These are phyloP conservation scores for Viola odorata DNA, from an alignment of 345 rosid genomes.

Conservation along the genomic window DNA sequence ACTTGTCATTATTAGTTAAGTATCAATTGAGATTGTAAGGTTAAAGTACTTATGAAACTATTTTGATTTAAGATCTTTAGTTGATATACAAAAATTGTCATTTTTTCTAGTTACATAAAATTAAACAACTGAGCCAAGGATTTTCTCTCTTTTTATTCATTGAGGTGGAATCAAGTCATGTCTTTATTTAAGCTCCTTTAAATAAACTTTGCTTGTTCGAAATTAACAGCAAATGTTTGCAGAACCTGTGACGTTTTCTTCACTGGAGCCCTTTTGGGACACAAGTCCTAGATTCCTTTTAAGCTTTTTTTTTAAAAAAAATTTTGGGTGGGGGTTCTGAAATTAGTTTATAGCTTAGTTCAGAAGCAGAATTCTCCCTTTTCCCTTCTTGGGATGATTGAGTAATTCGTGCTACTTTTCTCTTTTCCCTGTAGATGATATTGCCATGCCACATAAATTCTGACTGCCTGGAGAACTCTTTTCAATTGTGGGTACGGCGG, in stretches of 20 bases:
- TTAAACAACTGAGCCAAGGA: background rate
- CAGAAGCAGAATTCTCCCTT: background rate
- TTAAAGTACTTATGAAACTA: no score
- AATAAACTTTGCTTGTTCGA: background rate
- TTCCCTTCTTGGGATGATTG: background rate
- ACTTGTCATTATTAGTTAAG: no score
- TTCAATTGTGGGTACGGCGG: constrained; percentile 56
- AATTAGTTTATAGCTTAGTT: no score
- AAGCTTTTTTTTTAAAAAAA: no score
- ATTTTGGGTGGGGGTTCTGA: background rate
- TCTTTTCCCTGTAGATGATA: constrained; percentile 59
- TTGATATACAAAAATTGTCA: no score
- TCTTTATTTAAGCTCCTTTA: background rate
- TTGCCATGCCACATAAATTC: constrained; percentile 52
- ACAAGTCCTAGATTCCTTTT: no score
- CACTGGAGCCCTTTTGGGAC: no score
- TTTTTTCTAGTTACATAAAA: no score
- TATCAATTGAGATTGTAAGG: no score
- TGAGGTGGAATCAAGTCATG: background rate
- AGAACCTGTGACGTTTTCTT: background rate
- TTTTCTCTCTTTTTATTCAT: background rate
- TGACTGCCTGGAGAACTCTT: constrained; percentile 56
- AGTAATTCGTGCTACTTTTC: constrained; percentile 14
- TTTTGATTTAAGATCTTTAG: no score
- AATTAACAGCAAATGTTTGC: background rate